Percentiles rank a stretch among this genome's conserved stretches.
Conservation (phyloP, 371 early-diverging fungal species). For the Actinomortierella ambigua region DNA sequence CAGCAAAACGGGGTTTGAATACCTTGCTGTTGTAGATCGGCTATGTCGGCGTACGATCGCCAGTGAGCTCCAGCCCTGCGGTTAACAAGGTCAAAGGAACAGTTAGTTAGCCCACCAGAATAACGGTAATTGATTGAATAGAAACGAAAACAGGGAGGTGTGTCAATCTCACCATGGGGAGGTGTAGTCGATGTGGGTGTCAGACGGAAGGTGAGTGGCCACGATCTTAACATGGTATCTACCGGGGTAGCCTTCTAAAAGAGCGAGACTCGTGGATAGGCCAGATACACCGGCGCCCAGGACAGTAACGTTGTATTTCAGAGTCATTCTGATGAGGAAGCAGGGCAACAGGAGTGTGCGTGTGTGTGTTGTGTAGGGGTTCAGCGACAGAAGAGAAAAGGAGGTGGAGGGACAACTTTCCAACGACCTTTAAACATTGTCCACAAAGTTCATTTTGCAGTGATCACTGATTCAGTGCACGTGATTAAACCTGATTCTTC, state of each 20-base stretch:
- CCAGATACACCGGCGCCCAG: slow-evolving; percentile 84
- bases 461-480: too few relatives aligned
- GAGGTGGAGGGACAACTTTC: too few relatives aligned
- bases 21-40: slow-evolving; percentile 53
- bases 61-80: slow-evolving; percentile 75
- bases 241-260: slow-evolving; percentile 50
- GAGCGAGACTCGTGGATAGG: slow-evolving; percentile 62
- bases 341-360: slow-evolving; percentile 30
- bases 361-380: slow-evolving; percentile 6
- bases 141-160: slow-evolving; percentile 6
- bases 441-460: too few relatives aligned
- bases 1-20: neutral
- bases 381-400: slow-evolving; percentile 3
- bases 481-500: too few relatives aligned
- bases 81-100: slow-evolving; percentile 1
- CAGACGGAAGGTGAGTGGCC: slow-evolving; percentile 64
- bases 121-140: slow-evolving; percentile 1
- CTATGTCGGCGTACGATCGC: slow-evolving; percentile 51
- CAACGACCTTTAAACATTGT: too few relatives aligned
- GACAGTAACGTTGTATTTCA: slow-evolving; percentile 50
- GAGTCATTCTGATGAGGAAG: slow-evolving; percentile 24
- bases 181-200: slow-evolving; percentile 64
- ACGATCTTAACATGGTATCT: slow-evolving; percentile 58
- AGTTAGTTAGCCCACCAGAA: neutral
- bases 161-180: slow-evolving; percentile 58